Evolutionary conservation across 768 basidiomycete genomes (phyloP).

Genomic region (Hericium erinaceus): DNA sequence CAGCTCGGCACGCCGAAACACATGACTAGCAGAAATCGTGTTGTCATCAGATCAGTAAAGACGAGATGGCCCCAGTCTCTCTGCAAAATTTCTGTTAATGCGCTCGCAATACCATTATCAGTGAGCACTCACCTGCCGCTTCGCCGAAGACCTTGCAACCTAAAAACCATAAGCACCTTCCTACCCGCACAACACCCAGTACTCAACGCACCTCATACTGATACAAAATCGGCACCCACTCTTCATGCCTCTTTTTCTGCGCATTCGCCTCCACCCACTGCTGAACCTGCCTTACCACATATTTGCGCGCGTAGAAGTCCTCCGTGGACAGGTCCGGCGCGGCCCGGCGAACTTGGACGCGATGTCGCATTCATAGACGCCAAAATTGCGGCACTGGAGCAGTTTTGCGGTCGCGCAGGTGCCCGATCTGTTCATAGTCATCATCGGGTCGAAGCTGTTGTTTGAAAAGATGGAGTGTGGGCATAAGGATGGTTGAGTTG

Average conservation of each 20-base stretch:
- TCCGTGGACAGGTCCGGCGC: slow-evolving; percentile 18
- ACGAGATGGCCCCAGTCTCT: slow-evolving; percentile 27
- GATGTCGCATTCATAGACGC: slow-evolving; percentile 21
- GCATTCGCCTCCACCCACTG: slow-evolving; percentile 10
- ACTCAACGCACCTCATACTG: slow-evolving; percentile 23
- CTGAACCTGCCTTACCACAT: slow-evolving; percentile 20
- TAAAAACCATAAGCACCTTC: slow-evolving; percentile 2
- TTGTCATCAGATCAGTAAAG: slow-evolving; percentile 20
- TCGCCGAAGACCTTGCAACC: slow-evolving; percentile 21
- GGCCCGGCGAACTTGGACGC: slow-evolving; percentile 19
- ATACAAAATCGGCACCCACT: slow-evolving; percentile 25
- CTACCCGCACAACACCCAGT: not conserved
- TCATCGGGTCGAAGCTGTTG: slow-evolving; percentile 20
- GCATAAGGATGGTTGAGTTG: not conserved
- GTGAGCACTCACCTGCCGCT: slow-evolving; percentile 16
- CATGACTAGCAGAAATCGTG: slow-evolving; percentile 23
- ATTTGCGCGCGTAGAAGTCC: slow-evolving; percentile 22
- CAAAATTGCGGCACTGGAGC: slow-evolving; percentile 22
- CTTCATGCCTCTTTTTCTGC: not conserved
- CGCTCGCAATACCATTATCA: not conserved
- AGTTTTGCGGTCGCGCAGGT: slow-evolving; percentile 23
- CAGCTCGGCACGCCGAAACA: slow-evolving; percentile 17
- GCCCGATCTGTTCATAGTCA: slow-evolving; percentile 23
- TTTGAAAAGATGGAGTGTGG: not conserved
- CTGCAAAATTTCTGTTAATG: slow-evolving; percentile 6